A percentile compares a stretch with the other conserved stretches of the same genome.
Conservation (phyloP, 345 rosid species). For the Aethionema arabicum region DNA sequence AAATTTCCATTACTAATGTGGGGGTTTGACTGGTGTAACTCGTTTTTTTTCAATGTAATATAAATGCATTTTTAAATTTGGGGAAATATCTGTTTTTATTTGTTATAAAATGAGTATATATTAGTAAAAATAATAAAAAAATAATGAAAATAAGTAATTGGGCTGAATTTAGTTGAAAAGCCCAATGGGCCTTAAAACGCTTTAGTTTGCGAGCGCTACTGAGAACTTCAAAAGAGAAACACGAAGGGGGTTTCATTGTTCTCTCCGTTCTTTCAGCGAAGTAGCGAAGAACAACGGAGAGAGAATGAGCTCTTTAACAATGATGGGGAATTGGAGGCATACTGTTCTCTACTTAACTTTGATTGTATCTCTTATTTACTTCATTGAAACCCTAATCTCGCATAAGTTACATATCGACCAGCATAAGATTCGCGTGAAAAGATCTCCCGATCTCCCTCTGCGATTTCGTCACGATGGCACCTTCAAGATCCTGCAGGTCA, state of each 20-base stretch:
- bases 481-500: constrained; percentile 94
- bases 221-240: background rate
- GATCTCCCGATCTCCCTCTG: constrained; percentile 62
- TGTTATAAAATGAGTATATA: no score
- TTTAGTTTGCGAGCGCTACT: background rate
- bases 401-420: constrained; percentile 43
- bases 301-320: constrained; percentile 17
- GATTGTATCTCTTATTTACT: constrained; percentile 43
- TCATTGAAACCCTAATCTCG: constrained; percentile 45
- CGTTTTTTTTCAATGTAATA: constrained; percentile 26
- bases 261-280: constrained; percentile 7
- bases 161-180: background rate
- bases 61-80: constrained; percentile 26
- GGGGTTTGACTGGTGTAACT: constrained; percentile 43
- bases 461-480: constrained; percentile 77
- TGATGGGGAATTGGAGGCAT: constrained; percentile 37
- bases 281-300: constrained; percentile 14
- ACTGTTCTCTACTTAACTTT: constrained; percentile 43
- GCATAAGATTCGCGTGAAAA: constrained; percentile 50
- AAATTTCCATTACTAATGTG: constrained; percentile 42
- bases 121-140: no score
- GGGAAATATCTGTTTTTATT: background rate
- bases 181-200: constrained; percentile 12
- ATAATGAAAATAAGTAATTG: no score
- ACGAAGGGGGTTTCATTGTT: background rate